Evolutionary conservation across 2,329 filamentous ascomycete genomes (phyloP).

Genomic region (Monosporascus sp.): DNA sequence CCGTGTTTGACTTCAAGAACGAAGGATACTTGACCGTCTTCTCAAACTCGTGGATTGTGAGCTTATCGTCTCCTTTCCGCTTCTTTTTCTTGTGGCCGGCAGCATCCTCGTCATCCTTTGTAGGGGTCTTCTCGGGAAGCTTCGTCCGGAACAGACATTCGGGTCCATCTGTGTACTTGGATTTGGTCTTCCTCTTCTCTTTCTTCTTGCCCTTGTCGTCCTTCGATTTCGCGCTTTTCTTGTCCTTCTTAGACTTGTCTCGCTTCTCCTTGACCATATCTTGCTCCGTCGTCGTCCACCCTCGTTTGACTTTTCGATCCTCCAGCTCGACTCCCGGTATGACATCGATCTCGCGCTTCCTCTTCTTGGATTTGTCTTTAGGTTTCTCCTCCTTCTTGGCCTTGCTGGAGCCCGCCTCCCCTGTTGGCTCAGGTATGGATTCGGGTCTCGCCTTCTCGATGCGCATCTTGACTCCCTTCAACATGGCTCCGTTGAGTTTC

Average conservation of each 20-base stretch:
- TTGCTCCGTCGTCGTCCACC: constrained; percentile 71
- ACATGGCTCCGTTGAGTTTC: constrained; percentile 79
- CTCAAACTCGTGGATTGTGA: constrained; percentile 82
- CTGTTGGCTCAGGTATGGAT: constrained; percentile 38
- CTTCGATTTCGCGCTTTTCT: constrained; percentile 31
- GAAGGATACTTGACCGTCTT: constrained; percentile 77
- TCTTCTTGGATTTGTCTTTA: constrained; percentile 41
- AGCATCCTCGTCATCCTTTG: constrained; percentile 34
- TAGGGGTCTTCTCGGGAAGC: constrained; percentile 48
- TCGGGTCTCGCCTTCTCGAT: constrained; percentile 74
- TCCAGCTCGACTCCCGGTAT: constrained; percentile 66
- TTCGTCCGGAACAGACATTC: constrained; percentile 84
- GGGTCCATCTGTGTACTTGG: constrained; percentile 73
- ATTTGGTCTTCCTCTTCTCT: constrained; percentile 55
- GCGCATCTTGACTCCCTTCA: constrained; percentile 80
- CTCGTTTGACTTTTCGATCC: constrained; percentile 77
- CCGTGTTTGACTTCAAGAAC: constrained; percentile 62
- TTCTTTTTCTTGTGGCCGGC: constrained; percentile 53
- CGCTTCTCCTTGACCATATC: constrained; percentile 43
- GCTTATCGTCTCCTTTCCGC: constrained; percentile 52
- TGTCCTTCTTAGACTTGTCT: constrained; percentile 35
- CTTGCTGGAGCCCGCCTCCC: constrained; percentile 27
- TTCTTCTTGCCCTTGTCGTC: constrained; percentile 46
- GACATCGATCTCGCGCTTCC: constrained; percentile 46
- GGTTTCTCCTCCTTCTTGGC: constrained; percentile 30